These are phyloP conservation scores for Firmiana major DNA, from an alignment of 345 rosid genomes.

Conservation along the genomic window DNA sequence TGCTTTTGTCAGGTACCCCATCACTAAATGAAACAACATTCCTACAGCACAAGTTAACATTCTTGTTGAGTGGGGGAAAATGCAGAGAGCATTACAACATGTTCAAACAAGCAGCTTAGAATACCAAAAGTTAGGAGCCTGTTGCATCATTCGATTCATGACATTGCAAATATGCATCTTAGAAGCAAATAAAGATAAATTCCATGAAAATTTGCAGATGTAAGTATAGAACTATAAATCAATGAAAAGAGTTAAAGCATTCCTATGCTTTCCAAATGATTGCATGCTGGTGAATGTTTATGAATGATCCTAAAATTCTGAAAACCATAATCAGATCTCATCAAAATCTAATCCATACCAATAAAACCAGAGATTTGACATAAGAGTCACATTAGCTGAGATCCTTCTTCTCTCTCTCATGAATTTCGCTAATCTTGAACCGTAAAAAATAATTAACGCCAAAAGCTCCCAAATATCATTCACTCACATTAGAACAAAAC, in stretches of 20 bases:
- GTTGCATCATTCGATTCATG: no score
- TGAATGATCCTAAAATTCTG: not conserved
- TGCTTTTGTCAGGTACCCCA: conserved; percentile 59
- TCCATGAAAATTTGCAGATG: not conserved
- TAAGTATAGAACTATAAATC: not conserved
- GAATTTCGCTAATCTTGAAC: not conserved
- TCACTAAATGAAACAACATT: conserved; percentile 92
- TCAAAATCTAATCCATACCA: not conserved
- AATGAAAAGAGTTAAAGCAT: not conserved
- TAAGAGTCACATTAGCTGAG: not conserved
- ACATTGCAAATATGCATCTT: not conserved
- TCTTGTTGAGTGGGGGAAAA: not conserved
- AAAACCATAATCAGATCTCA: not conserved
- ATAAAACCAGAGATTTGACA: not conserved
- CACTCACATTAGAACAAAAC: not conserved
- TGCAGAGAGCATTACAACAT: not conserved
- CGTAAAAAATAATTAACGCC: not conserved
- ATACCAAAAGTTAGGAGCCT: not conserved
- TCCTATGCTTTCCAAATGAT: not conserved
- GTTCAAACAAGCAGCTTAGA: not conserved
- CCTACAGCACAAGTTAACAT: conserved; percentile 32
- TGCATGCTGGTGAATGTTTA: not conserved
- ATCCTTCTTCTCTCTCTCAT: not conserved
- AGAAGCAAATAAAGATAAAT: not conserved
- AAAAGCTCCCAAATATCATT: not conserved